Percentiles rank a stretch among this genome's conserved stretches.
These are phyloP conservation scores for Pyrenochaeta sp. DNA, from an alignment of 2,329 filamentous ascomycete genomes.

Conservation along the genomic window DNA sequence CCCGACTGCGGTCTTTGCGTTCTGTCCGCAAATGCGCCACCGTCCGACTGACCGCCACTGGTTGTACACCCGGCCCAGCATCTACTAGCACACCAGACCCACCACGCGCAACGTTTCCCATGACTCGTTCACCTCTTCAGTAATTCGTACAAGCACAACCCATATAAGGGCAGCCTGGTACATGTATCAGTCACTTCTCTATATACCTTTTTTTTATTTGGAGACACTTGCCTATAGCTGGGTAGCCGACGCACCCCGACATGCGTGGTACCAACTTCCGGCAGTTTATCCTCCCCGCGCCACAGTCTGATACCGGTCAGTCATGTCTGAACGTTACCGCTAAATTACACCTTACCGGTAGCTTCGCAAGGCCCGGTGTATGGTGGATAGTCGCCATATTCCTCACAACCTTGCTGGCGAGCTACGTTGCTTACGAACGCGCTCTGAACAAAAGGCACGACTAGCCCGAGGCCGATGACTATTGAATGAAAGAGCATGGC, in stretches of 20 bases:
- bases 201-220: not conserved
- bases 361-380: conserved; percentile 7
- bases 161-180: conserved; percentile 8
- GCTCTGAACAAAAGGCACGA: conserved; percentile 1
- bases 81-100: too few relatives aligned
- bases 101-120: too few relatives aligned
- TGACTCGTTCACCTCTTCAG: not conserved
- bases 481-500: conserved; percentile 2
- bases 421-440: conserved; percentile 1
- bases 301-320: conserved; percentile 6
- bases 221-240: conserved; percentile 4
- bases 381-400: conserved; percentile 9
- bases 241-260: conserved; percentile 5
- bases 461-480: not conserved
- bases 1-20: too few relatives aligned
- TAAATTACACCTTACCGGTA: conserved; percentile 1
- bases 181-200: not conserved
- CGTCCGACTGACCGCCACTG: too few relatives aligned
- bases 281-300: conserved; percentile 7
- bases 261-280: conserved; percentile 5
- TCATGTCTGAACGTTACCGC: not conserved
- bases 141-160: conserved; percentile 8
- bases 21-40: too few relatives aligned
- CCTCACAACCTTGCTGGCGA: conserved; percentile 9
- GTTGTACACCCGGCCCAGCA: too few relatives aligned